Evolutionary conservation across 2,329 filamentous ascomycete species (phyloP), one percentile per base, ranked within the genome.

Genomic region (Aspergillus melleus): DNA sequence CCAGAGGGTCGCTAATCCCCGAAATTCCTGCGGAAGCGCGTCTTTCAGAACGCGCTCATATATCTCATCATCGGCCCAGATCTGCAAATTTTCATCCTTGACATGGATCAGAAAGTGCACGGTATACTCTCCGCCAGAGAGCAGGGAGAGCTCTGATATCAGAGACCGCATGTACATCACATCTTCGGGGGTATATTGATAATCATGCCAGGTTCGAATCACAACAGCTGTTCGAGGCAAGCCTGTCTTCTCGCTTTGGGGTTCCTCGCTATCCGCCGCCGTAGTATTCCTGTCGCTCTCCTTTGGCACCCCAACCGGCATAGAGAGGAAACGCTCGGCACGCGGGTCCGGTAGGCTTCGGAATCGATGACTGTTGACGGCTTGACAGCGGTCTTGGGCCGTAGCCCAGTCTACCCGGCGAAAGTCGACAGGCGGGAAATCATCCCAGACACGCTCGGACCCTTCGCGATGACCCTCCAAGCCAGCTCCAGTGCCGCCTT

Each of bases 1-100:
- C 95, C 95, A 99, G 6, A 98, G 83, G 0, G 91, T 96, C 20
- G 90, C 90, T 72, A 99, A 88, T 51, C 91, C 91, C 66, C 86
- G 89, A 77, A 99, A 97, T 71, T 99, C 95, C 64, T 87, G 83
- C 0, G 95, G 72, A 90, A 89, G 59, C 83, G 89, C 70, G 82
- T 83, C 72, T 84, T 81, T 79, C 88, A 97, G 53, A 82, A 94
- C 85, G 16, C 84, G 82, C 66, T 92, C 84, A 60, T 92, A 91
- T 0, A 87, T 89, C 32, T 84, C 82, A 19, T 90, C 86, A 68
- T 95, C 91, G 0, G 90, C 86, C 90, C 90, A 96, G 66, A 96
- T 91, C 49, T 89, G 90, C 47, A 88, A 79, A 68, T 90, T 86
- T 66, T 90, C 84, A 73, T 96, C 89, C 68, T 91, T 91, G 65